Conservation (phyloP, 1,139 yeast species). For the Zygosaccharomyces pseudobailii region DNA sequence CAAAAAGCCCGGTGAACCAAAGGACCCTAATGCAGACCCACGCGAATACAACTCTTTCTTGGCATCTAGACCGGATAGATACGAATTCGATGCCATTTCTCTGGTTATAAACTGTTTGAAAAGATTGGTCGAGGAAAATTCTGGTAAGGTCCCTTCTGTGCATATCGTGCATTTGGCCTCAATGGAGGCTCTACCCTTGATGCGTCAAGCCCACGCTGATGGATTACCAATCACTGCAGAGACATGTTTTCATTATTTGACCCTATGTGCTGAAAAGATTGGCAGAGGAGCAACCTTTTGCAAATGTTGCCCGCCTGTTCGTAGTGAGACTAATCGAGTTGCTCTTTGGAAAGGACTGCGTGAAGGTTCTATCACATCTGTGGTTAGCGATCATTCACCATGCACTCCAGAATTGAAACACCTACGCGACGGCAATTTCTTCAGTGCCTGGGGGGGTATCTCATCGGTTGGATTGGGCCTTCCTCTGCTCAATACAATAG, state of each 20-base stretch:
- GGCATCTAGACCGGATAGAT: conserved; percentile 81
- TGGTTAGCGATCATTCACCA: conserved; percentile 93
- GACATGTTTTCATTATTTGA: conserved; percentile 88
- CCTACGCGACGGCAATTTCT: conserved; percentile 77
- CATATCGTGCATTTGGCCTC: conserved; percentile 92
- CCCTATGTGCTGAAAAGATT: conserved; percentile 71
- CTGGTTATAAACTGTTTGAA: conserved; percentile 62
- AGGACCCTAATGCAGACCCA: conserved; percentile 60
- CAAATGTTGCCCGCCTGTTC: conserved; percentile 94
- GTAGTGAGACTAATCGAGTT: conserved; percentile 64
- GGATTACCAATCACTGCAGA: conserved; percentile 58
- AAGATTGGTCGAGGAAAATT: conserved; percentile 22
- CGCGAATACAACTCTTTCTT: conserved; percentile 67
- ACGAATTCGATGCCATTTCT: conserved; percentile 78
- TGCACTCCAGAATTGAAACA: conserved; percentile 89
- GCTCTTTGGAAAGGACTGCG: conserved; percentile 73
- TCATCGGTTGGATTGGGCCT: conserved; percentile 89
- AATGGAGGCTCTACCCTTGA: conserved; percentile 70
- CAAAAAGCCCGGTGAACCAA: conserved; percentile 38
- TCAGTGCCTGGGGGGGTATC: conserved; percentile 97
- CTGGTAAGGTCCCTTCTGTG: conserved; percentile 50
- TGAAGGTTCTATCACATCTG: conserved; percentile 66
- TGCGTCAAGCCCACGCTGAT: conserved; percentile 58
- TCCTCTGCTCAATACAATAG: conserved; percentile 74
- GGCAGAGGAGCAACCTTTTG: conserved; percentile 72